Percentiles rank a stretch among this genome's conserved stretches.
Conservation (phyloP, 2,329 filamentous ascomycete genomes). For the Hypoxylon sp. region DNA sequence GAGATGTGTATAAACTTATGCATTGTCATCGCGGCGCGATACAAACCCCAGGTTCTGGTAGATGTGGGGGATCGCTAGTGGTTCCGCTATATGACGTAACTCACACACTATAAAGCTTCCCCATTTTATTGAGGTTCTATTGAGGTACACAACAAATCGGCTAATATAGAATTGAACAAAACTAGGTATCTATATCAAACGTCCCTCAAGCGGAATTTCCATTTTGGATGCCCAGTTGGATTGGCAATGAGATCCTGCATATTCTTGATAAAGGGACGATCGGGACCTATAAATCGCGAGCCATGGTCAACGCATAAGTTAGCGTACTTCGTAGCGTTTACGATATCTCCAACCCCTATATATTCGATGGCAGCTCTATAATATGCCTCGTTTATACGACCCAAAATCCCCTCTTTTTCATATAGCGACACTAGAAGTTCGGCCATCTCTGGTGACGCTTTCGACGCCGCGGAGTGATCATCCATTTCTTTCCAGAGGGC, state of each 20-base stretch:
- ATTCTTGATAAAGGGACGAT: constrained; percentile 50
- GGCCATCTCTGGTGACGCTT: constrained; percentile 55
- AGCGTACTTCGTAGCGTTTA: constrained; percentile 55
- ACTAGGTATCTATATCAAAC: constrained; percentile 9
- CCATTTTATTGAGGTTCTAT: neutral
- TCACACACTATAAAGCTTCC: neutral
- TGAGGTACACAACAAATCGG: no score
- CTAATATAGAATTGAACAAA: neutral
- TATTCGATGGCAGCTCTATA: constrained; percentile 59
- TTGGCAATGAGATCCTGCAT: constrained; percentile 55
- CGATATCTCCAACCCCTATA: constrained; percentile 55
- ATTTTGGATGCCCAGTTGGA: constrained; percentile 52
- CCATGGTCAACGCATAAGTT: constrained; percentile 48
- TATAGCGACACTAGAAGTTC: constrained; percentile 57
- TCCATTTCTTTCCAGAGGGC: constrained; percentile 54
- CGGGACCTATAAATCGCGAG: constrained; percentile 52
- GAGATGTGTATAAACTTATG: neutral
- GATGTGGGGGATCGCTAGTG: no score
- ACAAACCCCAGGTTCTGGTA: neutral
- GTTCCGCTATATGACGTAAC: neutral
- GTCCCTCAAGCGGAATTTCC: constrained; percentile 35
- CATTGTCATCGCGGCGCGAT: neutral
- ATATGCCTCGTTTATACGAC: constrained; percentile 55
- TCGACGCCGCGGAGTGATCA: constrained; percentile 53
- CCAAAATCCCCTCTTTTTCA: constrained; percentile 55